phyloP scores from a whole-genome alignment of 2,329 filamentous ascomycete species.

The Furcasterigmium sp. region DNA sequence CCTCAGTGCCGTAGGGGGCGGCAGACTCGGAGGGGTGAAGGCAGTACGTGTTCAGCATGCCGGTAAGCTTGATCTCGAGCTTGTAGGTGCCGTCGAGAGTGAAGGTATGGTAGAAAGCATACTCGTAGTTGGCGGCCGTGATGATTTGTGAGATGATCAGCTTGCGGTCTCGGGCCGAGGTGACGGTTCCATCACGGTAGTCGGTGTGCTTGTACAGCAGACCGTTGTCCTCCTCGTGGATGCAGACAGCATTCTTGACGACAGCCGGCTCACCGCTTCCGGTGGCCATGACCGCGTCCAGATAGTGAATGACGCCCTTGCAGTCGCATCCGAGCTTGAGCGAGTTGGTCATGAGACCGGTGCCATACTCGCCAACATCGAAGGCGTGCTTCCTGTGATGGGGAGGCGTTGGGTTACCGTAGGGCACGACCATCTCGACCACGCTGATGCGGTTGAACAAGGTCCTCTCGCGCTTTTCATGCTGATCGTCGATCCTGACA shows the following conservation, averaged over 20 bases:
- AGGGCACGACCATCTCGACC: constrained; percentile 59
- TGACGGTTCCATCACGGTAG: constrained; percentile 65
- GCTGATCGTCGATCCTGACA: constrained; percentile 44
- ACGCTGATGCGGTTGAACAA: constrained; percentile 56
- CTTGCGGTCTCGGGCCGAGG: constrained; percentile 68
- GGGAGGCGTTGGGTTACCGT: constrained; percentile 55
- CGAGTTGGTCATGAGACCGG: constrained; percentile 60
- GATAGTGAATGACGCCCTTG: constrained; percentile 63
- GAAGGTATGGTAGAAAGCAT: constrained; percentile 43
- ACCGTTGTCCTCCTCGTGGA: constrained; percentile 71
- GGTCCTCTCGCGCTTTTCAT: constrained; percentile 26
- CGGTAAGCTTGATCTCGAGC: constrained; percentile 50
- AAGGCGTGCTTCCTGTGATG: constrained; percentile 64
- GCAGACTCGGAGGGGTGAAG: constrained; percentile 55
- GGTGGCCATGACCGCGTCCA: constrained; percentile 8
- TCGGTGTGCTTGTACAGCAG: constrained; percentile 74
- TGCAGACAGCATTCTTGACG: constrained; percentile 73
- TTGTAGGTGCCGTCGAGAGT: constrained; percentile 61
- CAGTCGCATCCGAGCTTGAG: constrained; percentile 58
- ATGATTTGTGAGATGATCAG: constrained; percentile 70
- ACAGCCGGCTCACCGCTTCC: constrained; percentile 42
- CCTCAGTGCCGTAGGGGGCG: constrained; percentile 42
- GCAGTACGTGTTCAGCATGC: constrained; percentile 33
- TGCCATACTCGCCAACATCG: constrained; percentile 61
- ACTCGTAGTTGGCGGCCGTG: constrained; percentile 73